These are phyloP conservation scores for Dacryopinax primogenitus DNA, from an alignment of 768 basidiomycete genomes.

Conservation along the genomic window DNA sequence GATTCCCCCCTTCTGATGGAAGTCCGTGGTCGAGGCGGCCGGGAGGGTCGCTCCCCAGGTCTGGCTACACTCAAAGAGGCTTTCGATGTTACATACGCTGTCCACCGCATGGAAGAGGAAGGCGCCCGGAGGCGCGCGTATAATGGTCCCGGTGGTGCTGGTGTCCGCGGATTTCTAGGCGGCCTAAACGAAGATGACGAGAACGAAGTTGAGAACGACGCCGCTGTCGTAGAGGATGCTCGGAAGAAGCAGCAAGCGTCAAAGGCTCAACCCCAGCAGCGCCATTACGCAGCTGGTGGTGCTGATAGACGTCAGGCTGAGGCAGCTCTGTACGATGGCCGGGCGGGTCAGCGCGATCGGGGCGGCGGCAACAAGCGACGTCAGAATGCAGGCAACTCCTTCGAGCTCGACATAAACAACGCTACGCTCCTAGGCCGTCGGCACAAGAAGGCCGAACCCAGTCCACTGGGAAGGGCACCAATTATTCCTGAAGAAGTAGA, in stretches of 20 bases:
- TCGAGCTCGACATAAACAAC: constrained; percentile 76
- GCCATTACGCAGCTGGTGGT: constrained; percentile 29
- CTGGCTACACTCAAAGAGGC: constrained; percentile 90
- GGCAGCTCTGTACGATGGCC: constrained; percentile 43
- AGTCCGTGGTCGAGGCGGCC: constrained; percentile 53
- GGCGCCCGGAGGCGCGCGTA: constrained; percentile 75
- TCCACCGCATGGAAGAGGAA: constrained; percentile 99
- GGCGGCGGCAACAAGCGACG: constrained; percentile 24
- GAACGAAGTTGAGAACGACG: constrained; percentile 40
- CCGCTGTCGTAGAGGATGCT: constrained; percentile 40
- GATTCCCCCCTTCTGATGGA: constrained; percentile 87
- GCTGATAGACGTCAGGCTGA: constrained; percentile 33
- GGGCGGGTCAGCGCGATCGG: constrained; percentile 59
- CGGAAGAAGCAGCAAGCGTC: not conserved
- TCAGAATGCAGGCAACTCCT: constrained; percentile 28
- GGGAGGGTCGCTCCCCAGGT: constrained; percentile 80
- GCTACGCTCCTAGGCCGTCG: constrained; percentile 64
- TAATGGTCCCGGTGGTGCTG: constrained; percentile 65
- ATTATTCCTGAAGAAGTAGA: not conserved
- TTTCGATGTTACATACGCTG: constrained; percentile 97
- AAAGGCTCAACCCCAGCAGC: constrained; percentile 15
- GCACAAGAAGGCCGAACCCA: constrained; percentile 1
- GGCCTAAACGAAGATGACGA: constrained; percentile 94
- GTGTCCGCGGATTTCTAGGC: constrained; percentile 59
- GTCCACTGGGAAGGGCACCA: not conserved